Conservation (phyloP, 164 flowering plant genomes). For the Annona squamosa region DNA sequence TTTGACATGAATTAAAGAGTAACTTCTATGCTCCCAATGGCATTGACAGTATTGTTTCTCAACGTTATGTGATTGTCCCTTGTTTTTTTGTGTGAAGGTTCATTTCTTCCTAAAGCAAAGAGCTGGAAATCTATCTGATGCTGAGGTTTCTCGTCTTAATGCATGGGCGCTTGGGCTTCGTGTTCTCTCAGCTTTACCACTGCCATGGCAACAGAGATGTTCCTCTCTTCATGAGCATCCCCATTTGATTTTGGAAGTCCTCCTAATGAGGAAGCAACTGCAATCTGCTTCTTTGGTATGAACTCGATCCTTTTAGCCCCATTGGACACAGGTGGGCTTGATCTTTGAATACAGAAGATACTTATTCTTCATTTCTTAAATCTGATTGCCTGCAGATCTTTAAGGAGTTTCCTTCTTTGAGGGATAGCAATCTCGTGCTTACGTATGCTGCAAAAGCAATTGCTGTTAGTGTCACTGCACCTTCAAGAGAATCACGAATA, state of each 20-base stretch:
- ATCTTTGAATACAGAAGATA: neutral
- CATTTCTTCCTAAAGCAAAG: constrained; percentile 94
- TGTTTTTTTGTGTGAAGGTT: constrained; percentile 46
- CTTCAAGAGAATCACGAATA: constrained; percentile 66
- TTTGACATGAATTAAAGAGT: neutral
- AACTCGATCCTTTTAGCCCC: constrained; percentile 1
- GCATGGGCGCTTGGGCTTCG: constrained; percentile 98
- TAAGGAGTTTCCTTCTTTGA: constrained; percentile 81
- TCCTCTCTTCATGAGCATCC: constrained; percentile 97
- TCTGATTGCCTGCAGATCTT: constrained; percentile 53
- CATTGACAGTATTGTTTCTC: neutral
- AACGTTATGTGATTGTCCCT: neutral
- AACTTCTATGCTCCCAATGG: neutral
- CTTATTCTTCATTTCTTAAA: neutral
- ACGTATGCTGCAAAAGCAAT: constrained; percentile 90
- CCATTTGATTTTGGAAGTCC: constrained; percentile 84
- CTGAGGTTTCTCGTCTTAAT: constrained; percentile 75
- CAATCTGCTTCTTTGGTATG: constrained; percentile 91
- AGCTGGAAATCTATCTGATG: constrained; percentile 80
- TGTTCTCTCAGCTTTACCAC: constrained; percentile 84
- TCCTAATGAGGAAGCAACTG: constrained; percentile 95
- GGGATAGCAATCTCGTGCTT: constrained; percentile 60
- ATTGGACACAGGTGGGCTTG: too few species aligned
- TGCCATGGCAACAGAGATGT: constrained; percentile 98
- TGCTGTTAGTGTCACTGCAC: constrained; percentile 52